Evolutionary conservation across 352 stramenopile species (phyloP), one percentile per base, ranked within the genome.

Genomic region (Globisporangium viniferum): DNA sequence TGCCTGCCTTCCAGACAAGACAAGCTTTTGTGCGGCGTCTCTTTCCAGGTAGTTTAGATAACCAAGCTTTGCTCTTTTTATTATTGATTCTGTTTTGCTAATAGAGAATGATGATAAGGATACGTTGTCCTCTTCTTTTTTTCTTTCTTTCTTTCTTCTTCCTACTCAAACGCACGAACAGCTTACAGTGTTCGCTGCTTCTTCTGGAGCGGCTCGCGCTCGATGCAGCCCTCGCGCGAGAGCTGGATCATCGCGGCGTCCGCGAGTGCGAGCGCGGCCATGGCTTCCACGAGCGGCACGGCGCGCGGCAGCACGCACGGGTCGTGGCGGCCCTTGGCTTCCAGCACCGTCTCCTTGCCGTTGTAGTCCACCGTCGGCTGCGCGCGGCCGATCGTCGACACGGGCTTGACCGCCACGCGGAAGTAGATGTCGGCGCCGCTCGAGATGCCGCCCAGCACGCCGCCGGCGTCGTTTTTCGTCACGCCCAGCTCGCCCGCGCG

Each of bases 351-450:
- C 60, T 98, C 92, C 63, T 98, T 89, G 67, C 98, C 97, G 67
- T 98, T 95, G 70, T 98, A 95, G 59, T 96, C 97, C 22, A 98
- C 95, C 2, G 92, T 97, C 63, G 97, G 79, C 85, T 99, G 98
- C 53, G 86, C 76, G 59, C 97, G 89, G 63, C 97, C 96, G 84
- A 99, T 99, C 20, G 98, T 99, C 49, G 96, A 99, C 51, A 98
- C 98, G 22, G 98, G 94, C 82, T 99, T 99, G 77, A 99, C 98
- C n/a, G 97, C 97, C 59, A 99, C 97, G 71, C 96, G 90, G 71
- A 99, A 95, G 65, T 99, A 98, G 72, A 99, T 99, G 74, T 98
- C 97, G 55, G 98, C 97, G 66, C 97, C 98, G 73, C 97, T 99
- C 59, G 95, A 98, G 71, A 99, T 99, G 67, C 98, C 98, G 49